Conservation (phyloP, 257 asterid genomes). For the Salvia rosmarinus region DNA sequence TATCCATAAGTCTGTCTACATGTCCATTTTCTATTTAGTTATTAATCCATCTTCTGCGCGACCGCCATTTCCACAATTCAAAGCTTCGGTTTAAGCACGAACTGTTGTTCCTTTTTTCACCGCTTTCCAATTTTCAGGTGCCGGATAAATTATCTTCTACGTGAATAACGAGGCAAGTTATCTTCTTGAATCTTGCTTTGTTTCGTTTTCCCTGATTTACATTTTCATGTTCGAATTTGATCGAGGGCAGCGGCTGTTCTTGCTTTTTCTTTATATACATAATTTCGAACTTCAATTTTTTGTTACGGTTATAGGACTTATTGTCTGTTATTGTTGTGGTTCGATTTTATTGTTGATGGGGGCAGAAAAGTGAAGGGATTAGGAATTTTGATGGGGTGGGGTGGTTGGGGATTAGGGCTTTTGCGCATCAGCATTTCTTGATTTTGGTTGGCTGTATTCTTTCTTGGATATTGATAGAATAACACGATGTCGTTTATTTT, state of each 20-base stretch:
- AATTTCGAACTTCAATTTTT: conserved; percentile 27
- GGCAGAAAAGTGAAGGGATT: conserved; percentile 20
- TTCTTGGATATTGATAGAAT: conserved; percentile 2
- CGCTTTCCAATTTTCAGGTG: conserved; percentile 33
- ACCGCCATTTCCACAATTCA: conserved; percentile 47
- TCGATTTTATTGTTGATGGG: conserved; percentile 10
- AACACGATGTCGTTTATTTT: not conserved
- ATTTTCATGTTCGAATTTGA: conserved; percentile 26
- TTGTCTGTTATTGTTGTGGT: conserved; percentile 1
- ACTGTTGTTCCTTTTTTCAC: conserved; percentile 3
- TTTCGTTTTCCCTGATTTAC: not conserved
- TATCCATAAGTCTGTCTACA: conserved; percentile 13
- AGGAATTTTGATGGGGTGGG: conserved; percentile 35
- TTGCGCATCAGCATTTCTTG: conserved; percentile 37
- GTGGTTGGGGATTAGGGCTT: conserved; percentile 47
- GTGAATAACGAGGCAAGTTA: conserved; percentile 26
- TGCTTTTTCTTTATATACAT: not conserved
- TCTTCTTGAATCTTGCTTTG: conserved; percentile 33
- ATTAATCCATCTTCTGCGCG: conserved; percentile 36
- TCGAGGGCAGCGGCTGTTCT: conserved; percentile 24
- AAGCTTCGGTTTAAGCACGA: conserved; percentile 40
- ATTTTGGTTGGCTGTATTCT: conserved; percentile 24
- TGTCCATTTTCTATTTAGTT: not conserved
- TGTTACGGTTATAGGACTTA: not conserved
- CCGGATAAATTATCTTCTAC: conserved; percentile 8